These are phyloP conservation scores for Cyclotella cryptica DNA, from an alignment of 108 stramenopile species.

Conservation along the genomic window DNA sequence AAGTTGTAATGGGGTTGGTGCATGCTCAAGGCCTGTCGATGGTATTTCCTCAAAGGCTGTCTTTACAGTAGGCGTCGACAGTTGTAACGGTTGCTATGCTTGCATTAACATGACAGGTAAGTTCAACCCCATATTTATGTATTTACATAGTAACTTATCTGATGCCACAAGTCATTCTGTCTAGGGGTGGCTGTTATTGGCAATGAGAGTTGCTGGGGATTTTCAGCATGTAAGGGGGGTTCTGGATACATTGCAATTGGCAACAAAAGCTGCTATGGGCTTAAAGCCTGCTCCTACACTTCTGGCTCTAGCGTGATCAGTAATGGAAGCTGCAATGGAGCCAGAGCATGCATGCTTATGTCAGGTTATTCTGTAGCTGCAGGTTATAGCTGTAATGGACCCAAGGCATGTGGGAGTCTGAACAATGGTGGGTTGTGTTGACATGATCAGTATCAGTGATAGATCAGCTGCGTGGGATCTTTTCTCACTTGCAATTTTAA, in stretches of 20 bases:
- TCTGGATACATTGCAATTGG: not conserved
- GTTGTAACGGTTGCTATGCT: conserved; percentile 7
- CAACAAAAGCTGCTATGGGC: not conserved
- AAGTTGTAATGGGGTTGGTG: not conserved
- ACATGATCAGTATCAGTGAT: too few species aligned
- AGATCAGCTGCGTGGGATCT: too few species aligned
- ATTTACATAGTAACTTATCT: too few species aligned
- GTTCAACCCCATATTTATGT: too few species aligned
- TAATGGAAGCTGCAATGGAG: not conserved
- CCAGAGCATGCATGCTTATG: not conserved
- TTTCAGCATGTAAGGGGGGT: not conserved
- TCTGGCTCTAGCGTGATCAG: not conserved
- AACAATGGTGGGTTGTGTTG: conserved; percentile 4
- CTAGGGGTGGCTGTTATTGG: not conserved
- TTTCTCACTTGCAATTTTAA: too few species aligned
- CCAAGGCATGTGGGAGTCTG: not conserved
- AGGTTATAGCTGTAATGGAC: not conserved
- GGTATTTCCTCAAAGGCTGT: not conserved
- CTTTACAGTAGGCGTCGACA: not conserved
- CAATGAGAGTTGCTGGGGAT: conserved; percentile 1
- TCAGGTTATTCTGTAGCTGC: not conserved
- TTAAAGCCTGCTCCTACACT: conserved; percentile 5
- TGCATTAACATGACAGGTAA: not conserved
- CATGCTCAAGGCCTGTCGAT: conserved; percentile 1
- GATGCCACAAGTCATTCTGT: too few species aligned